Conservation (phyloP, 306 rosid species). For the Albizia julibrissin region DNA sequence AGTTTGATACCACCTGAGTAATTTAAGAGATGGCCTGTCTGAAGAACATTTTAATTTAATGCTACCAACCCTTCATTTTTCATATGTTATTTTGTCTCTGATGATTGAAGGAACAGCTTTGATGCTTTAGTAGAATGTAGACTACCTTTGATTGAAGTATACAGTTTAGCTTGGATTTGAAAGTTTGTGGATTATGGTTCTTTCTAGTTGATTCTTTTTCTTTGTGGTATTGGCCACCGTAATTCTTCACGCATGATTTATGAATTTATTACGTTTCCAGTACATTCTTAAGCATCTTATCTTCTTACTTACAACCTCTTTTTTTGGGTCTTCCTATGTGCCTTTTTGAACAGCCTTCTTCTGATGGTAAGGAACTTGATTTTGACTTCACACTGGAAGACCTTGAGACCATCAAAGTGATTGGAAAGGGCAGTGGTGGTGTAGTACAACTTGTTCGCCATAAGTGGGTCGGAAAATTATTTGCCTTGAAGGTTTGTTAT, state of each 20-base stretch:
- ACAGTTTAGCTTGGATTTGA: background rate
- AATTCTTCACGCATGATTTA: conserved; percentile 9
- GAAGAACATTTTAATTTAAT: conserved; percentile 4
- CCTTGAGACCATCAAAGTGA: conserved; percentile 85
- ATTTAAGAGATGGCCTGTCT: background rate
- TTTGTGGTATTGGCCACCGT: background rate
- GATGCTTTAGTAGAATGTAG: conserved; percentile 4
- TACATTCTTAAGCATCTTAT: conserved; percentile 17
- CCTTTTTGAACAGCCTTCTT: conserved; percentile 60
- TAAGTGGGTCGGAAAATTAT: conserved; percentile 87
- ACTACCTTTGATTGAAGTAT: background rate
- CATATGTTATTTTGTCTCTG: background rate
- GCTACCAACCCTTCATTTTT: background rate
- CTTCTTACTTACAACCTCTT: conserved; percentile 15
- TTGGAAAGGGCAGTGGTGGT: conserved; percentile 97
- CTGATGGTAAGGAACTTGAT: conserved; percentile 73
- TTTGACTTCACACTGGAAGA: conserved; percentile 79
- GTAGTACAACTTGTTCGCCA: conserved; percentile 98
- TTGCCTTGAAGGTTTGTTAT: conserved; percentile 83
- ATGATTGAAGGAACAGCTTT: background rate
- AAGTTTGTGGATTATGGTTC: conserved; percentile 30
- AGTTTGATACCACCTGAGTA: background rate
- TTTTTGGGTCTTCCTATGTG: conserved; percentile 4
- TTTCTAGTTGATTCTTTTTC: conserved; percentile 17
- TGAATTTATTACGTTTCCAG: background rate